Conservation (phyloP, 805 yeast genomes). For the Saccharomycopsis fibuligera region DNA sequence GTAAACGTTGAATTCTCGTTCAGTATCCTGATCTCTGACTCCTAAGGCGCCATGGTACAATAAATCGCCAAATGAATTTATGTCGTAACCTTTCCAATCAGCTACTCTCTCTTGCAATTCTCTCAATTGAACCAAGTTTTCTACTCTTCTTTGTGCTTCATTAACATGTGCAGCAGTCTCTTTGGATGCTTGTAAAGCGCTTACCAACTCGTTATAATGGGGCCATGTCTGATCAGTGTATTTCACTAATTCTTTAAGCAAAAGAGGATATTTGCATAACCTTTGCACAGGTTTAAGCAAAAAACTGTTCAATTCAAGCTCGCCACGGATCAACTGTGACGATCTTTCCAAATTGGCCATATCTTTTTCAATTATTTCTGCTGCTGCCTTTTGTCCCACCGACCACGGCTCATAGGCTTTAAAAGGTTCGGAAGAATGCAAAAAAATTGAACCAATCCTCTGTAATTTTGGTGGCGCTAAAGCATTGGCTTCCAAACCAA, state of each 20-base stretch:
- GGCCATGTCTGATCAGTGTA: slow-evolving; percentile 47
- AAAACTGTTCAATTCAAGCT: slow-evolving; percentile 83
- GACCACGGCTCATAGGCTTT: slow-evolving; percentile 93
- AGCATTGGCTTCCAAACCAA: slow-evolving; percentile 85
- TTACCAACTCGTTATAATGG: slow-evolving; percentile 56
- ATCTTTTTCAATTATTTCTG: slow-evolving; percentile 57
- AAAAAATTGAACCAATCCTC: slow-evolving; percentile 82
- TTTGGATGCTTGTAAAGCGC: slow-evolving; percentile 68
- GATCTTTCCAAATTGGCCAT: slow-evolving; percentile 50
- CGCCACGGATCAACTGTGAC: slow-evolving; percentile 64
- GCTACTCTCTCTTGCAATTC: slow-evolving; percentile 67
- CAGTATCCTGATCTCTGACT: slow-evolving; percentile 62
- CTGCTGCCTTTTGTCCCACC: slow-evolving; percentile 79
- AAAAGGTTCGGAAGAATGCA: slow-evolving; percentile 74
- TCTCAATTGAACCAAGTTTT: slow-evolving; percentile 66
- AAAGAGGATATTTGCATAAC: slow-evolving; percentile 87
- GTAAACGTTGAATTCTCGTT: slow-evolving; percentile 84
- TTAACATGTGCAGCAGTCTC: slow-evolving; percentile 84
- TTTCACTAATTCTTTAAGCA: slow-evolving; percentile 70
- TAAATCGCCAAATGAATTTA: slow-evolving; percentile 77
- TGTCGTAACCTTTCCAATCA: slow-evolving; percentile 89
- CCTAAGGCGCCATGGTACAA: slow-evolving; percentile 67
- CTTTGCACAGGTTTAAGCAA: slow-evolving; percentile 93
- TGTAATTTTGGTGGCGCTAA: slow-evolving; percentile 67
- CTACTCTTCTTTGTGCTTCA: slow-evolving; percentile 89